These are phyloP conservation scores for Capsicum baccatum DNA, from an alignment of 257 asterid species.

Conservation along the genomic window DNA sequence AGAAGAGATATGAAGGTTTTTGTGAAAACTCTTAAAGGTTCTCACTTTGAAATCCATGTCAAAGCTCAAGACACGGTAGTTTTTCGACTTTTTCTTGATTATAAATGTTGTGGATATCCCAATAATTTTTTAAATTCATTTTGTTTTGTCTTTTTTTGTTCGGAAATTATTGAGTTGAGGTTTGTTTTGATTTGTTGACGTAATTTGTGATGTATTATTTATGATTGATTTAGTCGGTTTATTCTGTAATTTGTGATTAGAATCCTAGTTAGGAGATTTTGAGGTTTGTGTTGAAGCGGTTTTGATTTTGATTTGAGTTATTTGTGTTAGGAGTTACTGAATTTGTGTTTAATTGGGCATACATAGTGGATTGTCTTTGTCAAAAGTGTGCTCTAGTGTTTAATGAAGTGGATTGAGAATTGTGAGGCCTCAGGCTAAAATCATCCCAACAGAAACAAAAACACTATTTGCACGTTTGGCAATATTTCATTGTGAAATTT, in stretches of 20 bases:
- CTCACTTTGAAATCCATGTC: constrained; percentile 46
- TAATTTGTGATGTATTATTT: not conserved
- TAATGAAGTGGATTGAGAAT: not conserved
- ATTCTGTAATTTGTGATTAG: not conserved
- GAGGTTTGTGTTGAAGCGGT: not conserved
- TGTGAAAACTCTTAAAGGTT: constrained; percentile 51
- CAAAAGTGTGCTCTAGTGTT: too few species aligned
- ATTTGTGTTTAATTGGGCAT: not conserved
- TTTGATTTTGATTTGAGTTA: constrained; percentile 1
- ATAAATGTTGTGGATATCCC: not conserved
- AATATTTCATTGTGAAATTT: too few species aligned
- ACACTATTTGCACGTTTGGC: too few species aligned
- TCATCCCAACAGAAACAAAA: too few species aligned
- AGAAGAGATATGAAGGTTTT: constrained; percentile 43
- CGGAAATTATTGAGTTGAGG: not conserved
- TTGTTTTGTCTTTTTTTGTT: not conserved
- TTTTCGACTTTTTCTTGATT: not conserved
- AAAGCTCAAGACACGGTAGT: constrained; percentile 43
- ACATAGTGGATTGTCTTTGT: not conserved
- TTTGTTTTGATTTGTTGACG: not conserved
- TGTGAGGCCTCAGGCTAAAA: too few species aligned
- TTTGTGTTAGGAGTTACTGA: not conserved
- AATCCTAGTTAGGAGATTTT: not conserved
- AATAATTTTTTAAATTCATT: not conserved
- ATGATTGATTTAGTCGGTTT: constrained; percentile 2